Evolutionary conservation across 768 basidiomycete species (phyloP), one percentile per base, ranked within the genome.

Genomic region (Crepidotus variabilis): DNA sequence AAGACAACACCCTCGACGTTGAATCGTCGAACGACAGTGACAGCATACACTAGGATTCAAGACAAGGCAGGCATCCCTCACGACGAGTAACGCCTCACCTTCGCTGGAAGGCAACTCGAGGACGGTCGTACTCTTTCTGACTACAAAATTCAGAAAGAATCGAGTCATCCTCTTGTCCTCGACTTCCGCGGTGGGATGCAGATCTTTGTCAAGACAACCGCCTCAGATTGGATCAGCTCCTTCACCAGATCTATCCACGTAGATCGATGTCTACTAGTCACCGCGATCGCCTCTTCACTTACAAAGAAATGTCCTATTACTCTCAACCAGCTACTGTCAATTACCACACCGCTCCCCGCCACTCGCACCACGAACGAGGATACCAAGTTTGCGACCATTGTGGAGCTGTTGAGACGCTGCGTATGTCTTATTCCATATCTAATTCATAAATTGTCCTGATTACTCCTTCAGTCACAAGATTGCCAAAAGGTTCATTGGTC

Each of bases 401-500:
- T 61, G 85, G 87, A 57, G 74, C 79, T 52, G 72, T 80, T 55
- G 90, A 92, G 69, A 82, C 82, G 54, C 70, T 92, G 90, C 65
- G 88, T 90, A 73, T 69, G 81, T 75, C 34, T 22, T 34, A 47
- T 22, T 57, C 47, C 50, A 52, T 56, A 16, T 33, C 6, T 18
- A n/a, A 16, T 43, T 22, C 50, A 51, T 14, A 20, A 32, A 53
- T 50, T 39, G 35, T 50, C 43, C 11, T 60, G 33, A 58, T 71
- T 43, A 73, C n/a, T 18, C n/a, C 23, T 47, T 14, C 62, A 88
- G 87, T 90, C 90, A 36, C 85, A 79, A 54, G 85, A 87, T 43
- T 92, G 90, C 72, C 90, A 92, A 72, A 88, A 83, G 67, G 65
- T 74, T 2, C 82, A 92, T 67, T 92, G 90, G 90, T 78, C 86